Percentiles rank a stretch among this genome's conserved stretches.
These are phyloP conservation scores for Stromatinia cepivora DNA, from an alignment of 2,329 filamentous ascomycete species.

Conservation along the genomic window DNA sequence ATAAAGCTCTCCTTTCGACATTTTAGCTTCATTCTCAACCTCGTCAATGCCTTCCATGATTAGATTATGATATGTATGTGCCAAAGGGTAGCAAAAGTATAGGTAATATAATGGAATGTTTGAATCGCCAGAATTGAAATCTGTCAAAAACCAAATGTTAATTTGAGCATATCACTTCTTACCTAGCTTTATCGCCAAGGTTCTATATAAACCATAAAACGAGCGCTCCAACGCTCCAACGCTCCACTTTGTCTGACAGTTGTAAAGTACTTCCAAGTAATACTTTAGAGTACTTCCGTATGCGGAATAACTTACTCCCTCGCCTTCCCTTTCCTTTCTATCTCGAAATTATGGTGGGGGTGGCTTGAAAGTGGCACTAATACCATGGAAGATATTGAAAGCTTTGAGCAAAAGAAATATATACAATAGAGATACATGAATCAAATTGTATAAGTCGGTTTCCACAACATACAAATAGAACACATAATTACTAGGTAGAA, in stretches of 20 bases:
- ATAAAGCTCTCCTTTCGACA: constrained; percentile 71
- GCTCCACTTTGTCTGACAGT: constrained; percentile 5
- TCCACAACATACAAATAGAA: no score
- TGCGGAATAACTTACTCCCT: not conserved
- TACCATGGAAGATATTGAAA: not conserved
- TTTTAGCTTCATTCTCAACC: constrained; percentile 53
- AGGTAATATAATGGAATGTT: constrained; percentile 17
- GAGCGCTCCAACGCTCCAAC: not conserved
- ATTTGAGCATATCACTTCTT: not conserved
- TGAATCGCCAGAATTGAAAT: not conserved
- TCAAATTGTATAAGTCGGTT: no score
- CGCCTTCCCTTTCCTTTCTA: not conserved
- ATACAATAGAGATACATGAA: no score
- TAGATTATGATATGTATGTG: not conserved
- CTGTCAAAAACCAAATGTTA: not conserved
- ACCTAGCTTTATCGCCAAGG: not conserved
- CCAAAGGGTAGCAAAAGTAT: not conserved
- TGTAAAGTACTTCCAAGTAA: not conserved
- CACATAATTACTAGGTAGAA: no score
- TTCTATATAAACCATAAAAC: not conserved
- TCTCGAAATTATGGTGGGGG: not conserved
- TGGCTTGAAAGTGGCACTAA: constrained; percentile 1
- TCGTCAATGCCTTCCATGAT: constrained; percentile 42
- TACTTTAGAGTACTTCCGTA: not conserved
- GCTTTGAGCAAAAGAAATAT: no score